Evolutionary conservation across 1,284 basidiomycete species (phyloP).

Genomic region (Amylostereum areolatum): DNA sequence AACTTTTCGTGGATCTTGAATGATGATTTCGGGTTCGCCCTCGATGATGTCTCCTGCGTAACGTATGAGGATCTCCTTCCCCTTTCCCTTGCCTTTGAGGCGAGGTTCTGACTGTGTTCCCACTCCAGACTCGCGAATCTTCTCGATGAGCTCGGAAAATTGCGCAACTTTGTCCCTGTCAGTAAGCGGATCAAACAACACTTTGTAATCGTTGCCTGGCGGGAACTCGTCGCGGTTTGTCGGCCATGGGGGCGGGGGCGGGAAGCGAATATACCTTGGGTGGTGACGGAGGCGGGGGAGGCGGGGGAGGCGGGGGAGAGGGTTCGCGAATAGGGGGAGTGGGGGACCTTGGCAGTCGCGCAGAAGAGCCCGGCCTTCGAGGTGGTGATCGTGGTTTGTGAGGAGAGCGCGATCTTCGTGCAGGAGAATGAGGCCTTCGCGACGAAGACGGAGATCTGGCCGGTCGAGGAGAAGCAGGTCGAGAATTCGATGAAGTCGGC

Average conservation of each 20-base stretch:
- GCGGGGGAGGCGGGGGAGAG: slow-evolving; percentile 10
- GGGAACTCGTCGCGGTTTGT: slow-evolving; percentile 41
- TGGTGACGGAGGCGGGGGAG: slow-evolving; percentile 20
- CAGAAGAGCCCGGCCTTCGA: slow-evolving; percentile 7
- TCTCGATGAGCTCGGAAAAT: slow-evolving; percentile 47
- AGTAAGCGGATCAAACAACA: slow-evolving; percentile 56
- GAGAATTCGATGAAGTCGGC: not conserved
- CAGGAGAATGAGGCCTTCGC: not conserved
- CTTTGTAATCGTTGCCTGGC: slow-evolving; percentile 43
- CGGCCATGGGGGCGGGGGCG: slow-evolving; percentile 39
- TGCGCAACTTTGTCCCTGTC: slow-evolving; percentile 40
- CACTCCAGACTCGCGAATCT: slow-evolving; percentile 34
- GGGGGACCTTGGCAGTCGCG: slow-evolving; percentile 2
- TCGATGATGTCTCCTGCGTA: slow-evolving; percentile 53
- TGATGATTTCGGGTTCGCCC: slow-evolving; percentile 36
- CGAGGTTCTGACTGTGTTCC: slow-evolving; percentile 33
- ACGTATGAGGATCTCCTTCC: slow-evolving; percentile 50
- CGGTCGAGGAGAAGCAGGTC: slow-evolving; percentile 9
- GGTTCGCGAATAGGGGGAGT: slow-evolving; percentile 13
- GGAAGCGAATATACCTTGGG: slow-evolving; percentile 28
- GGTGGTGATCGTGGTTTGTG: slow-evolving; percentile 11
- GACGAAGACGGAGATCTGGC: slow-evolving; percentile 9
- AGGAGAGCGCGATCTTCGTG: not conserved
- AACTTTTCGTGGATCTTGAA: slow-evolving; percentile 54
- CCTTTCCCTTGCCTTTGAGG: slow-evolving; percentile 57